phyloP scores from a whole-genome alignment of 1,284 basidiomycete species.

The Boletus semigastroideus region DNA sequence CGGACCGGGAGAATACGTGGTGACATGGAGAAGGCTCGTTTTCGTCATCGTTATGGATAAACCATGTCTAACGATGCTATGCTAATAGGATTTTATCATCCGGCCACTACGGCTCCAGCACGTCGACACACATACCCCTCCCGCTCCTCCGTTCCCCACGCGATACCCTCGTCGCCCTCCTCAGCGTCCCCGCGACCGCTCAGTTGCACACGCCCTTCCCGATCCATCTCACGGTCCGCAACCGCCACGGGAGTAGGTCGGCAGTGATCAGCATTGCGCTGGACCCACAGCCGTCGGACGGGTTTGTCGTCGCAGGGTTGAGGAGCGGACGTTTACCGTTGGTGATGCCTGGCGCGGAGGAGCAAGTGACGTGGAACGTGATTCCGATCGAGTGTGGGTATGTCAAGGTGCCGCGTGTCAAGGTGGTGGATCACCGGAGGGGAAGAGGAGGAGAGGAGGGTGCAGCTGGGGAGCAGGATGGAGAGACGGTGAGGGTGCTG shows the following conservation, averaged over 20 bases:
- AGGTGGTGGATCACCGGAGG: slow-evolving; percentile 55
- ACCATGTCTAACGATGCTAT: not conserved
- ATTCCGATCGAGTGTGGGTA: slow-evolving; percentile 73
- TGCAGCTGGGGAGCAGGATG: slow-evolving; percentile 33
- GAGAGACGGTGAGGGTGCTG: slow-evolving; percentile 51
- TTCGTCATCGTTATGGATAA: not conserved
- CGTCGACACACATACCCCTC: slow-evolving; percentile 53
- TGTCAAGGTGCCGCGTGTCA: slow-evolving; percentile 56
- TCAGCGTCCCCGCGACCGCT: slow-evolving; percentile 58
- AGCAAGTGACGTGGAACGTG: slow-evolving; percentile 60
- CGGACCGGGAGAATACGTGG: slow-evolving; percentile 56
- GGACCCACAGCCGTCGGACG: slow-evolving; percentile 61
- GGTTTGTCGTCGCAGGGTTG: slow-evolving; percentile 71
- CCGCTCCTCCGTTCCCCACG: slow-evolving; percentile 57
- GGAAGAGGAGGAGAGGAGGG: slow-evolving; percentile 30
- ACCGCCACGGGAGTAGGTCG: slow-evolving; percentile 58
- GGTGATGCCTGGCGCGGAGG: slow-evolving; percentile 68
- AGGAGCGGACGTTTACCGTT: slow-evolving; percentile 62
- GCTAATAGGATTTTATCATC: slow-evolving; percentile 27
- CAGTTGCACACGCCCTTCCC: slow-evolving; percentile 59
- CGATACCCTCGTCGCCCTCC: slow-evolving; percentile 61
- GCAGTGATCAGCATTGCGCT: slow-evolving; percentile 62
- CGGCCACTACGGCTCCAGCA: slow-evolving; percentile 42
- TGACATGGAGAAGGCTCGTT: slow-evolving; percentile 68
- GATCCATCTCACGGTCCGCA: slow-evolving; percentile 61